A percentile compares a stretch with the other conserved stretches of the same genome.
Evolutionary conservation across 2,329 filamentous ascomycete genomes (phyloP).

Genomic region (Aspergillus sp.): DNA sequence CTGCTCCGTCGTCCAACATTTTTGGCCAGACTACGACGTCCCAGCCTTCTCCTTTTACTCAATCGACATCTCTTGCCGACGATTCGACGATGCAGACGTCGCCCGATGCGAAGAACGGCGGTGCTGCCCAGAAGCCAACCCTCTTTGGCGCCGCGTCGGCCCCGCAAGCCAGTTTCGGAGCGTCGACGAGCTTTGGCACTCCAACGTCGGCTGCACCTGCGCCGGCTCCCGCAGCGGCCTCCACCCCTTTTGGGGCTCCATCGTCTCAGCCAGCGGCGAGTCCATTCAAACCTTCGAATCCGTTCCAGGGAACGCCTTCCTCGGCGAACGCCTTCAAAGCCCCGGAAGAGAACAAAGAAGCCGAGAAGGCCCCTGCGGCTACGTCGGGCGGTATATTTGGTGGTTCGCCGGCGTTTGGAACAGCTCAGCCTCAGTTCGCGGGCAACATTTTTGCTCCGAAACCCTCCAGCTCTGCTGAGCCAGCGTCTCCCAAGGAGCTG

Average conservation of each 20-base stretch:
- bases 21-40: conserved; percentile 21
- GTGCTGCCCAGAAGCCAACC: conserved; percentile 10
- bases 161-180: conserved; percentile 10
- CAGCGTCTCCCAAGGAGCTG: conserved; percentile 6
- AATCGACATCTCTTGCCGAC: too few relatives aligned
- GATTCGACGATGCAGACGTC: conserved; percentile 29
- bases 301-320: conserved; percentile 16
- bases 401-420: conserved; percentile 1
- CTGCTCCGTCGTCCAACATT: conserved; percentile 10
- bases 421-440: conserved; percentile 10
- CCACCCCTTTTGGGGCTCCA: conserved; percentile 10
- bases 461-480: too few relatives aligned
- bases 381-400: conserved; percentile 11
- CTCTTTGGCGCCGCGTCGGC: conserved; percentile 15
- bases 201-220: conserved; percentile 11
- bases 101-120: conserved; percentile 17
- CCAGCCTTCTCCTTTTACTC: too few relatives aligned
- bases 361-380: conserved; percentile 6
- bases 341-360: conserved; percentile 8
- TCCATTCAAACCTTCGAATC: conserved; percentile 11
- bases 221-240: conserved; percentile 6
- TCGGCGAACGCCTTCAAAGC: conserved; percentile 5
- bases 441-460: too few relatives aligned
- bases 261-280: conserved; percentile 10
- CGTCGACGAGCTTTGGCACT: conserved; percentile 20